These are phyloP conservation scores for Paraphoma sp. DNA, from an alignment of 2,329 filamentous ascomycete genomes.

Conservation along the genomic window DNA sequence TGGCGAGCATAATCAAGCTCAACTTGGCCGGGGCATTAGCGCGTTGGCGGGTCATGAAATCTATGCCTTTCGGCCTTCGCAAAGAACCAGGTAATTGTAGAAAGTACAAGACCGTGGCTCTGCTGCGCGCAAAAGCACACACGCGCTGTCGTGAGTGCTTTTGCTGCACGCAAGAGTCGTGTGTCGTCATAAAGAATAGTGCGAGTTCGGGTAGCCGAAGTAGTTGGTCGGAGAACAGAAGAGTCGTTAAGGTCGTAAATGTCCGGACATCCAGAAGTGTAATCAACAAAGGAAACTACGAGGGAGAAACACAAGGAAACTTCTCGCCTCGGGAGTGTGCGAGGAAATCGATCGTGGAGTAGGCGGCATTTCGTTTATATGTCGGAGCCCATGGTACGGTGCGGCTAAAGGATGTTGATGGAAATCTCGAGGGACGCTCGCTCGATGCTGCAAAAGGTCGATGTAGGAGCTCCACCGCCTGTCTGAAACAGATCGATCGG, in stretches of 20 bases:
- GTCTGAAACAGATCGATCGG: constrained; percentile 31
- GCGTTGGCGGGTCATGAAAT: constrained; percentile 10
- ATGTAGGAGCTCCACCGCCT: constrained; percentile 24
- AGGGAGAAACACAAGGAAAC: constrained; percentile 41
- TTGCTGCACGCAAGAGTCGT: constrained; percentile 46
- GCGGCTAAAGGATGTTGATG: constrained; percentile 16
- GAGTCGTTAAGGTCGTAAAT: constrained; percentile 47
- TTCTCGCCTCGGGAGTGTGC: constrained; percentile 17
- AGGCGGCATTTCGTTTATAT: constrained; percentile 52
- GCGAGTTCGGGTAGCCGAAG: constrained; percentile 35
- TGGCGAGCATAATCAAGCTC: neutral
- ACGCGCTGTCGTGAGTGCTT: constrained; percentile 37
- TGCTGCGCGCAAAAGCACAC: constrained; percentile 35
- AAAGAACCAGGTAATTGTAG: constrained; percentile 35
- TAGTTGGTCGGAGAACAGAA: constrained; percentile 29
- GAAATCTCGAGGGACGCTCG: constrained; percentile 23
- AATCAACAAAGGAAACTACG: constrained; percentile 40
- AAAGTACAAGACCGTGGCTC: constrained; percentile 46
- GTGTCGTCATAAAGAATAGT: constrained; percentile 42
- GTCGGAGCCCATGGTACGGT: constrained; percentile 66
- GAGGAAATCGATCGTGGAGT: constrained; percentile 4
- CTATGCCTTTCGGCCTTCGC: constrained; percentile 24
- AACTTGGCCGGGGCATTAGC: neutral
- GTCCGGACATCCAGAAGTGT: constrained; percentile 37
- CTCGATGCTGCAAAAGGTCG: constrained; percentile 25